These are phyloP conservation scores for Capillidium heterosporum DNA, from an alignment of 371 early-diverging fungal genomes.

Conservation along the genomic window DNA sequence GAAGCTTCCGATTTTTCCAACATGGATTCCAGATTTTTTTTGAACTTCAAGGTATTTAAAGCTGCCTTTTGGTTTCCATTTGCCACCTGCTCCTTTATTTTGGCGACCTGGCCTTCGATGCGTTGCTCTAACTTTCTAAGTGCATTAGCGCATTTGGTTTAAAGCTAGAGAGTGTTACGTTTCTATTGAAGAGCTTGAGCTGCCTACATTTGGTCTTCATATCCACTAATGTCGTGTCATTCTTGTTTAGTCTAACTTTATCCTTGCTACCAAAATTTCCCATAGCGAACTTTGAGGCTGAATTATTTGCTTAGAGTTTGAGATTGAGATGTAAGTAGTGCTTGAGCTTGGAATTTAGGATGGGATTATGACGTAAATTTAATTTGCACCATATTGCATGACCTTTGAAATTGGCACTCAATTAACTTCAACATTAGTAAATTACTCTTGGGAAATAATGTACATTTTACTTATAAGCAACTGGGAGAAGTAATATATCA, in stretches of 20 bases:
- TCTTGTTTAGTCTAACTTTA: neutral
- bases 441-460: no score
- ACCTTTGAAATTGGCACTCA: no score
- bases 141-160: no score
- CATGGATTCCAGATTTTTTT: neutral
- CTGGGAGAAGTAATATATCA: no score
- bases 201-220: constrained; percentile 1
- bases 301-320: no score
- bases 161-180: neutral
- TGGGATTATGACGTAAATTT: no score
- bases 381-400: no score
- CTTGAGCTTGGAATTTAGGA: no score
- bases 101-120: neutral
- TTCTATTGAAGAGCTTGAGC: neutral
- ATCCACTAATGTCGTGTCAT: constrained; percentile 3
- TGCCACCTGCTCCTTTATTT: neutral
- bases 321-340: no score
- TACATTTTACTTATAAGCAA: no score
- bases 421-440: no score
- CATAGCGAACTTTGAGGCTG: neutral
- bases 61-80: neutral
- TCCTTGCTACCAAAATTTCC: neutral
- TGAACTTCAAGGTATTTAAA: neutral
- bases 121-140: neutral
- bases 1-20: neutral